These are phyloP conservation scores for Tanacetum coccineum DNA, from an alignment of 129 eudicot species.

Conservation along the genomic window DNA sequence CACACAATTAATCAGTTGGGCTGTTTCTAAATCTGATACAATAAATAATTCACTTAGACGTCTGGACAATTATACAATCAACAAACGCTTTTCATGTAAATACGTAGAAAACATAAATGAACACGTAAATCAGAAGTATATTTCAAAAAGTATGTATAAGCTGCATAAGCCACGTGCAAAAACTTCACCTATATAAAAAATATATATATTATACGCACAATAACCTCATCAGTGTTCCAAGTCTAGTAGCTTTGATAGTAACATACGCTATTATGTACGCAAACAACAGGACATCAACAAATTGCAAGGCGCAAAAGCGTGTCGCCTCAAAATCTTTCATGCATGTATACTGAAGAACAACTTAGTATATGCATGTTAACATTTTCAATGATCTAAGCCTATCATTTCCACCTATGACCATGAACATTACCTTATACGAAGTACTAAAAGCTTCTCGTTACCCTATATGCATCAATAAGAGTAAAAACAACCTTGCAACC, in stretches of 20 bases:
- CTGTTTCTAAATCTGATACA: background rate
- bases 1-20: background rate
- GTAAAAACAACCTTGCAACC: no score
- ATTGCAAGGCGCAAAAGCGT: no score
- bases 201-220: background rate
- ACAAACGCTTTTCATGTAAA: background rate
- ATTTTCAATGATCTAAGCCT: no score
- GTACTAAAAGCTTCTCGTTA: no score
- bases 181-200: background rate
- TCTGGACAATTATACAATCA: constrained; percentile 1
- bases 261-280: background rate
- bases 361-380: no score
- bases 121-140: background rate
- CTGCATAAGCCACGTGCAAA: background rate
- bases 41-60: background rate
- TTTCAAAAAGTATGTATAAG: background rate
- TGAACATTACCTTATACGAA: no score
- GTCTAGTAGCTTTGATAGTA: background rate
- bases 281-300: no score
- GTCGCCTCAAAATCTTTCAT: no score
- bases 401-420: no score
- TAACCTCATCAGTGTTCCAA: background rate
- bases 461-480: no score
- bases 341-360: no score
- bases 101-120: background rate